A percentile compares a stretch with the other conserved stretches of the same genome.
Conservation (phyloP, 768 basidiomycete genomes). For the Botryobasidium botryosum region DNA sequence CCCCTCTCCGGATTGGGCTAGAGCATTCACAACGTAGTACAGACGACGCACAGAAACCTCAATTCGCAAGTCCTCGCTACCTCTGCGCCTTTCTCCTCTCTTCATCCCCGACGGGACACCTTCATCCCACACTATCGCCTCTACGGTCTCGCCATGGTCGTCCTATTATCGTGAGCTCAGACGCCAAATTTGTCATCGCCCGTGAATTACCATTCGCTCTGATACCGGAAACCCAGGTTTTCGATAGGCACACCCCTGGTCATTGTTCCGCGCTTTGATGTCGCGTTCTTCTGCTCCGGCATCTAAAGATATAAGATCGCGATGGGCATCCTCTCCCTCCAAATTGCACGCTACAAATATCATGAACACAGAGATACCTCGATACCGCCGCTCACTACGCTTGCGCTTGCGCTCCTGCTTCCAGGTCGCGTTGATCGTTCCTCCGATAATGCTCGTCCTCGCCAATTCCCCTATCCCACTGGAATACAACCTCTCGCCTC, state of each 20-base stretch:
- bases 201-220: too few species aligned
- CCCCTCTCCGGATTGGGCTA: too few species aligned
- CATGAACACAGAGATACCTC: background rate
- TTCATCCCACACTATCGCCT: constrained; percentile 2
- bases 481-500: constrained; percentile 45
- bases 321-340: constrained; percentile 4
- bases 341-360: background rate
- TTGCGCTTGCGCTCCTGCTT: background rate
- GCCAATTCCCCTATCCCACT: constrained; percentile 38
- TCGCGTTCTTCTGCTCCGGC: constrained; percentile 41
- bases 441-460: constrained; percentile 69
- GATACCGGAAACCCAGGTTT: too few species aligned
- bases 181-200: too few species aligned
- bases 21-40: too few species aligned
- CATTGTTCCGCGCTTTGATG: constrained; percentile 42
- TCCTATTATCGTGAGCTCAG: constrained; percentile 16
- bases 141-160: constrained; percentile 33
- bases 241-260: constrained; percentile 17
- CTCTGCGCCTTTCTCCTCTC: too few species aligned
- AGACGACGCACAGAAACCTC: too few species aligned
- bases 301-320: constrained; percentile 52
- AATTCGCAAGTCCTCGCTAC: too few species aligned
- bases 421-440: constrained; percentile 38
- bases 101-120: too few species aligned
- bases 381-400: background rate